Conservation (phyloP, 352 stramenopile genomes). For the Phytopythium aichiense region DNA sequence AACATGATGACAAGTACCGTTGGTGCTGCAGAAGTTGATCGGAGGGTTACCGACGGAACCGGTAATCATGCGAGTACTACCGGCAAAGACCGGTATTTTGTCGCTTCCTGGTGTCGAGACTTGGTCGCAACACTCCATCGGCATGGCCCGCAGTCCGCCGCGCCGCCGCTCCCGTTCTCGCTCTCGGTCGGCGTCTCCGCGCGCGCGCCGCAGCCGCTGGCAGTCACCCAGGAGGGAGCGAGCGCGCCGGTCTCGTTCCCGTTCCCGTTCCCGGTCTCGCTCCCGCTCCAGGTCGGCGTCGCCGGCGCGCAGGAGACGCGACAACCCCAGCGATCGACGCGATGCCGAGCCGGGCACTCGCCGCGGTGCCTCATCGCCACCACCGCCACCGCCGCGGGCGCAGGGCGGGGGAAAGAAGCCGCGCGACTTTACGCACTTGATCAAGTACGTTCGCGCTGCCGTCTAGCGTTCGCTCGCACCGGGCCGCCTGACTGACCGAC, state of each 20-base stretch:
- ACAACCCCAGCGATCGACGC: background rate
- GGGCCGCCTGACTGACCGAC: background rate
- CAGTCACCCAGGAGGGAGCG: conserved; percentile 4
- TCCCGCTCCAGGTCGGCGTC: conserved; percentile 20
- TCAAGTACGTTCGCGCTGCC: conserved; percentile 24
- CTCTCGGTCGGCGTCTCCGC: conserved; percentile 2
- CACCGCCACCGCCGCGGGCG: conserved; percentile 2
- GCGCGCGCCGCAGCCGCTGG: conserved; percentile 10
- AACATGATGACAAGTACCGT: too few species aligned
- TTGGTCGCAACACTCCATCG: background rate
- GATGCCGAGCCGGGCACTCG: background rate
- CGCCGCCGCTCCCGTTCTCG: conserved; percentile 9
- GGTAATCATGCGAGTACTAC: too few species aligned
- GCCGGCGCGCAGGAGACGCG: conserved; percentile 11
- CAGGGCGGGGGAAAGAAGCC: conserved; percentile 39
- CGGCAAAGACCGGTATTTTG: too few species aligned
- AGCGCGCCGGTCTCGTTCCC: background rate
- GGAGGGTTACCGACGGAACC: too few species aligned
- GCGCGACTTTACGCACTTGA: conserved; percentile 46
- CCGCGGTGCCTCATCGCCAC: conserved; percentile 1
- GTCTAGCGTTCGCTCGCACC: too few species aligned
- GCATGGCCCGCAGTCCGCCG: conserved; percentile 2
- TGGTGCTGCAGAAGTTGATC: too few species aligned
- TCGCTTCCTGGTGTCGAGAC: too few species aligned
- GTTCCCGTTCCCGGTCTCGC: conserved; percentile 5